Evolutionary conservation across 2,329 filamentous ascomycete species (phyloP).

Genomic region (Herpotrichia juniperi): DNA sequence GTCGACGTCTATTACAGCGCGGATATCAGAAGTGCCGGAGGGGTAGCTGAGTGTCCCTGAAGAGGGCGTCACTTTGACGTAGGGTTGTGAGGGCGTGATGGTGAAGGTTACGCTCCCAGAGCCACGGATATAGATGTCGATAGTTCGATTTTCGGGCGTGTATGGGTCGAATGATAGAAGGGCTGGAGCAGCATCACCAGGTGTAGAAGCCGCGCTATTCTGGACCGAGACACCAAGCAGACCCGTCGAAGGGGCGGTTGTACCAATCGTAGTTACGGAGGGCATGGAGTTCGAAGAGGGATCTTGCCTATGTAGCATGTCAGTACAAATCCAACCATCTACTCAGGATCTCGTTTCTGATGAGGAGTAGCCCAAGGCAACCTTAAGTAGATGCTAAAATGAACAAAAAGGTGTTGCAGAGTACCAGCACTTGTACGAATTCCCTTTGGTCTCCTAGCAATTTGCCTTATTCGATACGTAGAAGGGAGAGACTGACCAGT

Average conservation of each 20-base stretch:
- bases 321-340: no score
- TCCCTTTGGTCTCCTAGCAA: no score
- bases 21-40: slow-evolving; percentile 29
- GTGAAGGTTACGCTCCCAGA: slow-evolving; percentile 26
- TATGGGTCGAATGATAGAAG: slow-evolving; percentile 27
- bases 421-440: no score
- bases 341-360: no score
- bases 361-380: no score
- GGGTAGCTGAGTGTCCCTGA: slow-evolving; percentile 30
- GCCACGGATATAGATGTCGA: slow-evolving; percentile 34
- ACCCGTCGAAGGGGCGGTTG: slow-evolving; percentile 23
- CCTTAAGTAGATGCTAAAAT: no score
- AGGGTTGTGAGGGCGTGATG: slow-evolving; percentile 21
- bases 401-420: no score
- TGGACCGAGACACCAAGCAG: slow-evolving; percentile 62
- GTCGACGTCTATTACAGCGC: slow-evolving; percentile 25
- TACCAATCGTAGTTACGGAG: slow-evolving; percentile 67
- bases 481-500: slow-evolving; percentile 42
- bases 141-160: slow-evolving; percentile 31
- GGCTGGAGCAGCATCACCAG: slow-evolving; percentile 56
- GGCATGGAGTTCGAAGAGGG: slow-evolving; percentile 70
- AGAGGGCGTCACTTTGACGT: slow-evolving; percentile 22
- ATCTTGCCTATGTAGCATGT: slow-evolving; percentile 72
- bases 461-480: no score
- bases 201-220: slow-evolving; percentile 67